Conservation (phyloP, 148 eudicot species). For the Oxyria digyna region DNA sequence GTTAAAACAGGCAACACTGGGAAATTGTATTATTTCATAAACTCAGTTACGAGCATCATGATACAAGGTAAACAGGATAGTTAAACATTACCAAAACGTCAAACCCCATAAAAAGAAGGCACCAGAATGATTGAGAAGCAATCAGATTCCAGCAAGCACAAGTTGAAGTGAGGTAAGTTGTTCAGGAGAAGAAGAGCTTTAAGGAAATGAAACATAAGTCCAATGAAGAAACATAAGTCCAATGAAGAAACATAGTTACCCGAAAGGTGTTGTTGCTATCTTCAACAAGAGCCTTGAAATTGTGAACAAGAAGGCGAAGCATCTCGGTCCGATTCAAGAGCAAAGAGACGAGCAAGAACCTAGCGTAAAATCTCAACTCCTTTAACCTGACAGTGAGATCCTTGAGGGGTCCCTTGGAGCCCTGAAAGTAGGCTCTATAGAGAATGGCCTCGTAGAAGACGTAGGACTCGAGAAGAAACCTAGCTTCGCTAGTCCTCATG, state of each 20-base stretch:
- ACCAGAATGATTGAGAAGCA: neutral
- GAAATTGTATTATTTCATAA: neutral
- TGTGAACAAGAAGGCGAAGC: slow-evolving; percentile 49
- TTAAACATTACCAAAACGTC: neutral
- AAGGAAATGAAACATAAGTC: neutral
- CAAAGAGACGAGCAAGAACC: slow-evolving; percentile 75
- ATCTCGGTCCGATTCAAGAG: slow-evolving; percentile 47
- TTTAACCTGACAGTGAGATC: slow-evolving; percentile 67
- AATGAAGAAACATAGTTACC: slow-evolving; percentile 23
- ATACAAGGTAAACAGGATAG: neutral
- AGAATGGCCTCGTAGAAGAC: slow-evolving; percentile 82
- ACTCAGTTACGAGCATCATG: neutral
- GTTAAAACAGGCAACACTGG: neutral
- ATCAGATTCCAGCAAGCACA: neutral
- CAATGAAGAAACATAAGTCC: neutral
- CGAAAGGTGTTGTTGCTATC: slow-evolving; percentile 45
- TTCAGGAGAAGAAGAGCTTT: neutral
- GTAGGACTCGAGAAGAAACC: slow-evolving; percentile 64
- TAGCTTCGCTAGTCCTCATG: slow-evolving; percentile 64
- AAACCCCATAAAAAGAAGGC: neutral
- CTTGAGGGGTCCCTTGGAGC: slow-evolving; percentile 15
- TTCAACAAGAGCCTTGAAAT: slow-evolving; percentile 50
- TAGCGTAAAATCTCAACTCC: slow-evolving; percentile 86
- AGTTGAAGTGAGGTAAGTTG: neutral
- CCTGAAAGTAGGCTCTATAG: slow-evolving; percentile 50